These are phyloP conservation scores for Exophiala xenobiotica DNA, from an alignment of 2,329 filamentous ascomycete species.

Conservation along the genomic window DNA sequence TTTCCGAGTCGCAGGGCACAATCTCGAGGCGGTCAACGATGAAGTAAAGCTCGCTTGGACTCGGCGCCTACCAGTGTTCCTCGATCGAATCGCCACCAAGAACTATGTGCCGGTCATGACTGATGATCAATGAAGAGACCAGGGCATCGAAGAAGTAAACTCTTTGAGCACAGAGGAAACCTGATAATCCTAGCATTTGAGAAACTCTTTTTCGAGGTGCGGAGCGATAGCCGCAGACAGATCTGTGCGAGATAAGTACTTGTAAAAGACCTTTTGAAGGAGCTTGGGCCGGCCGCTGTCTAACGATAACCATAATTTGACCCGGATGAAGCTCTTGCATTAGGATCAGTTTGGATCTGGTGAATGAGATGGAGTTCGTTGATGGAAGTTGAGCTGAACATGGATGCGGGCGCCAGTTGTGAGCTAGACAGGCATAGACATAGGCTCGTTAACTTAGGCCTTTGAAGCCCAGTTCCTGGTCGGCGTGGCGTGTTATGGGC, in stretches of 20 bases:
- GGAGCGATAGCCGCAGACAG: background rate
- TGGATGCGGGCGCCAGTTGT: slow-evolving; percentile 2
- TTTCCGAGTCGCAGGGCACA: slow-evolving; percentile 8
- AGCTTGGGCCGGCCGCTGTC: slow-evolving; percentile 14
- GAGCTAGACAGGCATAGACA: background rate
- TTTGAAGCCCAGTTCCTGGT: background rate
- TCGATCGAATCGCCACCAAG: too few species aligned
- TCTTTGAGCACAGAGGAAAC: background rate
- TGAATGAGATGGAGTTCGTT: slow-evolving; percentile 7
- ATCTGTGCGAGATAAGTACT: slow-evolving; percentile 2
- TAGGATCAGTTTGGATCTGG: background rate
- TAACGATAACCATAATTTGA: slow-evolving; percentile 15
- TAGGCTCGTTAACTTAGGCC: background rate
- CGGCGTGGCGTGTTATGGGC: background rate
- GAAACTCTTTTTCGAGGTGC: background rate
- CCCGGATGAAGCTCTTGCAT: background rate
- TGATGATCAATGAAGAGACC: too few species aligned
- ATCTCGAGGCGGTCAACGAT: slow-evolving; percentile 13
- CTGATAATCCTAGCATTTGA: background rate
- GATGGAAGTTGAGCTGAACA: slow-evolving; percentile 3
- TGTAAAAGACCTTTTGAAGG: background rate
- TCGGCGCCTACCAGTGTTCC: too few species aligned
- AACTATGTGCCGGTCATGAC: too few species aligned
- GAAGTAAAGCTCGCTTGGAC: background rate
- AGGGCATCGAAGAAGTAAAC: too few species aligned